Evolutionary conservation across 2,329 filamentous ascomycete species (phyloP).

Genomic region (Alternaria brassicae): DNA sequence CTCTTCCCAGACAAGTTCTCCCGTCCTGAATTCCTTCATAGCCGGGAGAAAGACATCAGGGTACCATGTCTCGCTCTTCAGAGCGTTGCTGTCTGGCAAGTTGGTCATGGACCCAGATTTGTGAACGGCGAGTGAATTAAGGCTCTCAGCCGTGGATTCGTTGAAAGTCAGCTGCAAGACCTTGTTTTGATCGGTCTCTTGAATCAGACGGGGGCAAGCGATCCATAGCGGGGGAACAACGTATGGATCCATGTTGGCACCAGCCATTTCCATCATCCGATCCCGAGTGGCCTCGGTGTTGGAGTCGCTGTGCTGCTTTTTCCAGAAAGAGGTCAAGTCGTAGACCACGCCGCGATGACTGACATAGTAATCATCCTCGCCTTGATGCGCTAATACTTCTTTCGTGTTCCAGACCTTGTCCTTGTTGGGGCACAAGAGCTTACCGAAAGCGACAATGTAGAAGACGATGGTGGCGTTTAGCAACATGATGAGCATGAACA

Average conservation of each 20-base stretch:
- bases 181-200: slow-evolving; percentile 51
- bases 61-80: slow-evolving; percentile 80
- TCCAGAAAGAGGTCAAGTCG: slow-evolving; percentile 90
- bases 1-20: slow-evolving; percentile 77
- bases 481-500: slow-evolving; percentile 80
- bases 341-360: slow-evolving; percentile 89
- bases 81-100: slow-evolving; percentile 59
- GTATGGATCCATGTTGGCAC: slow-evolving; percentile 81
- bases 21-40: slow-evolving; percentile 87
- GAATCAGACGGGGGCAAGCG: slow-evolving; percentile 77
- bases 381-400: slow-evolving; percentile 74
- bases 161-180: slow-evolving; percentile 68
- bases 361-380: slow-evolving; percentile 82
- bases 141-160: slow-evolving; percentile 57
- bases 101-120: slow-evolving; percentile 69
- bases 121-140: slow-evolving; percentile 67
- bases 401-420: slow-evolving; percentile 83
- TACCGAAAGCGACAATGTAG: slow-evolving; percentile 88
- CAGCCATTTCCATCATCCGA: slow-evolving; percentile 79
- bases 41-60: slow-evolving; percentile 72
- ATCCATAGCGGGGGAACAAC: slow-evolving; percentile 79
- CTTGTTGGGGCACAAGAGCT: slow-evolving; percentile 85
- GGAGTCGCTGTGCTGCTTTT: slow-evolving; percentile 79
- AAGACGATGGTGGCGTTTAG: slow-evolving; percentile 86
- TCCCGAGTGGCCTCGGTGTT: slow-evolving; percentile 64